phyloP scores from a whole-genome alignment of 2,329 filamentous ascomycete genomes.

The Gnomoniopsis smithogilvyi region DNA sequence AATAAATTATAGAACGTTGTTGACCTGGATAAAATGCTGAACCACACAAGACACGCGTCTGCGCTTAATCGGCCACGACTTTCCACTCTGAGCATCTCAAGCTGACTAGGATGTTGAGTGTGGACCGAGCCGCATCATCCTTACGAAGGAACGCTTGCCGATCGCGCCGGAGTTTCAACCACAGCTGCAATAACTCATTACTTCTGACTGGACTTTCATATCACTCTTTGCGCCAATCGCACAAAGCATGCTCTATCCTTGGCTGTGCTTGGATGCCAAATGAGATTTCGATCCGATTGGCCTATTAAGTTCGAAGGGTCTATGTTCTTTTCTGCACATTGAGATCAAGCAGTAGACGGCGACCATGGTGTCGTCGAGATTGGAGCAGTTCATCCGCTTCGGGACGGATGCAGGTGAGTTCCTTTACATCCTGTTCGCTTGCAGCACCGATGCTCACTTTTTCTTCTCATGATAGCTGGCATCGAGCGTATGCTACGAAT shows the following conservation, averaged over 20 bases:
- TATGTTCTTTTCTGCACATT: not conserved
- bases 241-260: not conserved
- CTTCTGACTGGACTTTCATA: not conserved
- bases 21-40: too few relatives aligned
- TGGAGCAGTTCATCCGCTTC: slow-evolving; percentile 36
- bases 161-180: not conserved
- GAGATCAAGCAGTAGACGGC: not conserved
- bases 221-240: not conserved
- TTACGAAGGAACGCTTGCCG: not conserved
- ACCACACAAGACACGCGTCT: not conserved
- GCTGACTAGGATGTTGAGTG: not conserved
- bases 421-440: not conserved
- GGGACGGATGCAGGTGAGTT: slow-evolving; percentile 27
- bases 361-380: slow-evolving; percentile 16
- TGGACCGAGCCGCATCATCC: slow-evolving; percentile 2
- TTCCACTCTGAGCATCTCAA: not conserved
- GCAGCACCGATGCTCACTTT: not conserved
- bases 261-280: not conserved
- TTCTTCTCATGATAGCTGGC: slow-evolving; percentile 2
- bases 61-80: not conserved
- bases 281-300: not conserved
- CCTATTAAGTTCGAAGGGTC: not conserved
- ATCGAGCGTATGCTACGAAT: slow-evolving; percentile 16
- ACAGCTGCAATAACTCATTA: not conserved
- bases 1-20: too few relatives aligned